Evolutionary conservation across 1,284 basidiomycete genomes (phyloP).

Genomic region (Ganoderma leucocontextum): DNA sequence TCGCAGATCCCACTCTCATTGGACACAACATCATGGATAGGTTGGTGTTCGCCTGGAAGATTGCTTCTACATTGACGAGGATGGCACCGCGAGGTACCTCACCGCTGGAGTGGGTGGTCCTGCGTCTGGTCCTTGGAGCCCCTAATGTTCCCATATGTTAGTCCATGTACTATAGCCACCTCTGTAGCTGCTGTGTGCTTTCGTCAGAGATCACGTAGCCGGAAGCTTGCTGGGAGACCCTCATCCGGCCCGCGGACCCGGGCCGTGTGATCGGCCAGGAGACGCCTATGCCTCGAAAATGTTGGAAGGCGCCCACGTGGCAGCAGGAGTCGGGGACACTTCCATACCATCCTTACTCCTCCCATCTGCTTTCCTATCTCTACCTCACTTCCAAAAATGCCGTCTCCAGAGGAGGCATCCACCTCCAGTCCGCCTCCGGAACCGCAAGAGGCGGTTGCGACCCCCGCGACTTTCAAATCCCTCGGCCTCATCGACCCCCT

Average conservation of each 20-base stretch:
- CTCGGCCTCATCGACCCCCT: constrained; percentile 93
- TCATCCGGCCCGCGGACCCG: not conserved
- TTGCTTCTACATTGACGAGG: constrained; percentile 74
- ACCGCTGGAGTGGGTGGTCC: constrained; percentile 71
- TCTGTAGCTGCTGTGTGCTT: not conserved
- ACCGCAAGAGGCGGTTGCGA: constrained; percentile 24
- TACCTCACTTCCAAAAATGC: constrained; percentile 33
- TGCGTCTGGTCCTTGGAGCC: constrained; percentile 59
- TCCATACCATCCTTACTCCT: not conserved
- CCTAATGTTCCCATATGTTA: constrained; percentile 41
- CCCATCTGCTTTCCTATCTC: not conserved
- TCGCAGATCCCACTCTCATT: not conserved
- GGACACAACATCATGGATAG: constrained; percentile 42
- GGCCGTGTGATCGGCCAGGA: not conserved
- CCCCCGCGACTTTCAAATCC: constrained; percentile 58
- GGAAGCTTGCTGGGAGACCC: no score
- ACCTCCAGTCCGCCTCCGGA: constrained; percentile 51
- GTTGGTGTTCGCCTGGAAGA: constrained; percentile 85
- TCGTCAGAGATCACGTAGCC: not conserved
- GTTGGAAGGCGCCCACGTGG: not conserved
- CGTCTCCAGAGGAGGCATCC: constrained; percentile 62
- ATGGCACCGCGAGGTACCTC: constrained; percentile 62
- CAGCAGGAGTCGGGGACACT: no score
- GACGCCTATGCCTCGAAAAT: constrained; percentile 5
- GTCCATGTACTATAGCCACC: not conserved